Percentiles rank a stretch among this genome's conserved stretches.
phyloP scores from a whole-genome alignment of 768 basidiomycete species.

The Suillus weaverae region DNA sequence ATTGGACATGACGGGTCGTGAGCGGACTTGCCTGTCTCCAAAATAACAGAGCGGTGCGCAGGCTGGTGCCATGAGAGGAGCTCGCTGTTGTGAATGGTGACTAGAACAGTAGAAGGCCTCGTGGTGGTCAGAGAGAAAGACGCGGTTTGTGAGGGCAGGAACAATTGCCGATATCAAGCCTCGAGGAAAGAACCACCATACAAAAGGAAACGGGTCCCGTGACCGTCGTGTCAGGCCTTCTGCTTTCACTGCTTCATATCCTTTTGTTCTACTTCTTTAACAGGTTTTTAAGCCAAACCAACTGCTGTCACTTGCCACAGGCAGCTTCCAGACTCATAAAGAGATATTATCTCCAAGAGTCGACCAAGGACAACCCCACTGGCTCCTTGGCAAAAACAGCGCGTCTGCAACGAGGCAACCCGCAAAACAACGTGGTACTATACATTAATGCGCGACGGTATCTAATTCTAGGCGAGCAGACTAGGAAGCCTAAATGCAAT shows the following conservation, averaged over 20 bases:
- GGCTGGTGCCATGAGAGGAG: conserved; percentile 36
- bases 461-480: not conserved
- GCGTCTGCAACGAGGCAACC: conserved; percentile 1
- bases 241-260: not conserved
- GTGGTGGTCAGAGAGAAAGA: conserved; percentile 14
- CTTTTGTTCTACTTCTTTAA: not conserved
- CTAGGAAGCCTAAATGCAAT: not conserved
- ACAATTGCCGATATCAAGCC: conserved; percentile 28
- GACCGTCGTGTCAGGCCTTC: conserved; percentile 34
- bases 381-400: not conserved
- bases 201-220: conserved; percentile 37
- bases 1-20: conserved; percentile 11
- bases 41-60: conserved; percentile 83
- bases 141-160: conserved; percentile 7
- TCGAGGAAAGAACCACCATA: conserved; percentile 20
- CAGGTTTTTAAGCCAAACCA: not conserved
- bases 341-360: not conserved
- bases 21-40: conserved; percentile 61
- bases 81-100: not conserved
- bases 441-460: not conserved
- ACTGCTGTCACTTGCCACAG: not conserved
- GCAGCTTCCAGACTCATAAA: not conserved
- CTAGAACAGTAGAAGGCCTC: not conserved
- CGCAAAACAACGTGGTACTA: not conserved
- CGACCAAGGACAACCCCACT: not conserved